Base-by-base conservation (phyloP, 106 monocot genomes). In the Acorus calamus region DNA sequence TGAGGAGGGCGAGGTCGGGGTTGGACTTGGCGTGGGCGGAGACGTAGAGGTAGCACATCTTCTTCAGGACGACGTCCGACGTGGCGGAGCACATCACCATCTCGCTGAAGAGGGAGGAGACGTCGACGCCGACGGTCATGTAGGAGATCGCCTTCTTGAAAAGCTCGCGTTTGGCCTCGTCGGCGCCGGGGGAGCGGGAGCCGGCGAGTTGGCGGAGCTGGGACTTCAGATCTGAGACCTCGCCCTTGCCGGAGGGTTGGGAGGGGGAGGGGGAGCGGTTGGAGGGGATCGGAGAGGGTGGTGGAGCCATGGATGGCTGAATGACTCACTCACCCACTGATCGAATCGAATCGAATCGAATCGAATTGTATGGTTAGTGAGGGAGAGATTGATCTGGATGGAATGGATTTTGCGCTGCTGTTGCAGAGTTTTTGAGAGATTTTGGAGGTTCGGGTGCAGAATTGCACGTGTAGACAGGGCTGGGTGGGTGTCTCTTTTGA, bases 11-110 rank as follows among this genome's bases (percentile, higher is more conserved):
- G 63, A 98, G 82, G 65, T 98, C 98, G 41, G 98, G 98, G 64
- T 98, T 88, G 50, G 72, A 48, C 50, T 82, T 73, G 12, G 98
- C 98, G 70, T 98, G 81, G 64, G 78, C 83, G 45, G 83, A 87
- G 43, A 98, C 98, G 65, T 98, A 98, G 66, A 98, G 88, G 66
- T 98, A 98, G 85, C 98, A 98, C 98, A 98, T 98, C 85, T 98
- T 98, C 72, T 98, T 98, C 11, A 91, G 73, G 51, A 98, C 98
- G 44, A 92, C 73, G 76, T 98, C 98, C 58, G 98, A 85, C 10
- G 98, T 98, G 62, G 98, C 91, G 46, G 92, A 92, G 77, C 98
- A 98, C 92, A 98, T 91, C 60, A 98, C 98, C 98, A 98, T 98
- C 85, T 98, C 96, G 63, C 85, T 83, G 88, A 98, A 98, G 62